Conservation (phyloP, 257 asterid genomes). For the Anisodus acutangulus region DNA sequence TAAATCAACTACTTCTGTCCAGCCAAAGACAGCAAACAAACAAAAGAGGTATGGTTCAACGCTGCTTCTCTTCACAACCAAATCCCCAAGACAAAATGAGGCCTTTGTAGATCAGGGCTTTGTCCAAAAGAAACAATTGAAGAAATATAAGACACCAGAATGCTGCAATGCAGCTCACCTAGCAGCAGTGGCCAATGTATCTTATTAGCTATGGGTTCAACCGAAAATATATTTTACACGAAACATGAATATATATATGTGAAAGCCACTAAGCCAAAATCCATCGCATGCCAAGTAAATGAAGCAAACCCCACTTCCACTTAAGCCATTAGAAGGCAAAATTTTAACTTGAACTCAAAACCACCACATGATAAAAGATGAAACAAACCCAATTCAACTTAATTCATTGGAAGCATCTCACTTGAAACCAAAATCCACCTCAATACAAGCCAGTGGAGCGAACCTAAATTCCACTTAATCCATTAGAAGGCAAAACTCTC, state of each 20-base stretch:
- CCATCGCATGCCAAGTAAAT: not conserved
- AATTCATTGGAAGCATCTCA: not conserved
- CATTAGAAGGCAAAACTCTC: not conserved
- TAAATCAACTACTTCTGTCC: not conserved
- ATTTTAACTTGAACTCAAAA: not conserved
- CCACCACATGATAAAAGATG: not conserved
- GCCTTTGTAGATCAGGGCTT: not conserved
- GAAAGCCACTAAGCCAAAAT: not conserved
- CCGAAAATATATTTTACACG: not conserved
- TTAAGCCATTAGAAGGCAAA: conserved; percentile 19
- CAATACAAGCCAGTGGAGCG: not conserved
- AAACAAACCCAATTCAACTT: not conserved
- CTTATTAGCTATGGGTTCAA: not conserved
- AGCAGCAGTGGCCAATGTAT: not conserved
- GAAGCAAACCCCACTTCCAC: not conserved
- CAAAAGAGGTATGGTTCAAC: not conserved
- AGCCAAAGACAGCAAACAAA: not conserved
- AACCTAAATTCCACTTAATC: not conserved
- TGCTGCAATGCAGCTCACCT: not conserved
- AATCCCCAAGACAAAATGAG: not conserved
- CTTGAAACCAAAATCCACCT: not conserved
- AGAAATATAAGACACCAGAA: not conserved
- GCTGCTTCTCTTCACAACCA: conserved; percentile 9
- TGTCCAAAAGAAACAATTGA: not conserved
- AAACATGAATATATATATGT: not conserved